phyloP scores from a whole-genome alignment of 768 basidiomycete genomes.

The Leucogyrophana mollusca region DNA sequence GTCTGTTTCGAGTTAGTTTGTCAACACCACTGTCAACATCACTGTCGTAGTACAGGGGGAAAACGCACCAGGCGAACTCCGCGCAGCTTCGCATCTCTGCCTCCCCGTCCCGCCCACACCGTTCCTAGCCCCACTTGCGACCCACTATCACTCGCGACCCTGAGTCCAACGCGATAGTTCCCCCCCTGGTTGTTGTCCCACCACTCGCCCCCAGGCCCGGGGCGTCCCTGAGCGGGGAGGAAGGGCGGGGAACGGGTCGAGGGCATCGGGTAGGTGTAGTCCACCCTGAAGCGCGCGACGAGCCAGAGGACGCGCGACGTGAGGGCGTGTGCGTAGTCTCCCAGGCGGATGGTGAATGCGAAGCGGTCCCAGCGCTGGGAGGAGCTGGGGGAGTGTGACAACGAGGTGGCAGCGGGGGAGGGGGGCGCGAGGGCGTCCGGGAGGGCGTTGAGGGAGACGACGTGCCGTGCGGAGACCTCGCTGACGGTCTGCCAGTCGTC shows the following conservation, averaged over 20 bases:
- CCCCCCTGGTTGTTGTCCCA: conserved; percentile 88
- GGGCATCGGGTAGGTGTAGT: conserved; percentile 15
- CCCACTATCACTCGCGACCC: conserved; percentile 15
- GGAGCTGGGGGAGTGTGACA: too few relatives aligned
- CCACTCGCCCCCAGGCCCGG: conserved; percentile 65
- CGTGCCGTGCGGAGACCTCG: conserved; percentile 66
- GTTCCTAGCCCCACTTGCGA: conserved; percentile 7
- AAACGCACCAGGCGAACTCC: conserved; percentile 15
- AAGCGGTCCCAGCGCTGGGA: conserved; percentile 58
- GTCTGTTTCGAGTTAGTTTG: too few relatives aligned
- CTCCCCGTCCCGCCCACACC: background rate
- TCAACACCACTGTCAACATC: too few relatives aligned
- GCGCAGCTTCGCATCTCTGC: conserved; percentile 21
- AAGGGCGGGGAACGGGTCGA: too few relatives aligned
- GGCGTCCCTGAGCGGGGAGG: background rate
- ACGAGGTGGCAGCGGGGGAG: too few relatives aligned
- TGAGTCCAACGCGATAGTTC: conserved; percentile 81
- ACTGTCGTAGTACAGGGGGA: too few relatives aligned
- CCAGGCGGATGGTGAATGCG: conserved; percentile 62
- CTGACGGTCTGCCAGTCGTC: conserved; percentile 94
- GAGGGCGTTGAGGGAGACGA: conserved; percentile 29
- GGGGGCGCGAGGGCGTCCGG: too few relatives aligned
- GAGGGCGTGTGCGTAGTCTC: conserved; percentile 60
- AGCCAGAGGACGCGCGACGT: conserved; percentile 56
- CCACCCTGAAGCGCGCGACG: conserved; percentile 50